Base-by-base conservation (phyloP, 2,329 filamentous ascomycete species). In the Colletotrichum zoysiae region DNA sequence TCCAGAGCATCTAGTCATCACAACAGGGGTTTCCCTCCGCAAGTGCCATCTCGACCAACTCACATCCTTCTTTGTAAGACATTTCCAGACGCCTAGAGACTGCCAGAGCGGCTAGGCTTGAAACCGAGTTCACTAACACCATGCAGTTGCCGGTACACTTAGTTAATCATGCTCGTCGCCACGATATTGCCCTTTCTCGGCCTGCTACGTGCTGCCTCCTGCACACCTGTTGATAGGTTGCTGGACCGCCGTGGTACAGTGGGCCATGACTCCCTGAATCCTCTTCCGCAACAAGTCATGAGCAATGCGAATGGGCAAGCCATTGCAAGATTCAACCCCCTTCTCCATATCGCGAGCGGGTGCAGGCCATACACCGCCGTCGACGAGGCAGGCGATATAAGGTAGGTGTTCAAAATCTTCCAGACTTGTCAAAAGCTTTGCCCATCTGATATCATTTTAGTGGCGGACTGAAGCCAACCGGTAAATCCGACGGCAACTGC, bases 391-490 rank as follows among this genome's bases (percentile, higher is more conserved):
- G 67, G 67, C 18, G 30, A 70, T 48, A 70, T 38, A 2, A 71
- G 62, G 62, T 70, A 1, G 6, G 38, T 56, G 14, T 8, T 38
- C 40, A 5, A 20, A 5, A 4, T 16, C 1, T 8, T 16, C 6
- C 8, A 4, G 18, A 26, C 3, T 23, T 16, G 2, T 2, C 30
- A 53, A 4, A 53, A 4, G 5, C 11, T 23, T n/a, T 0, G 7
- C 16, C 12, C 14, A 20, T 12, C 56, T 70, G 12, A 70, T 12
- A 3, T n/a, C 18, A 5, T n/a, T 14, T 9, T 8, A 80, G 82
- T 50, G 81, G 78, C 50, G 82, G 83, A 35, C 75, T 84, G 5
- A 73, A 76, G 16, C 74, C 80, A 5, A 77, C 73, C 7, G 82
- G 82, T 16, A 68, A 67, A 26, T 73, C 76, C 1, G 74, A 74